Percentiles rank a stretch among this genome's conserved stretches.
Conservation (phyloP, 2,329 filamentous ascomycete species). For the Colletotrichum brevisporum region DNA sequence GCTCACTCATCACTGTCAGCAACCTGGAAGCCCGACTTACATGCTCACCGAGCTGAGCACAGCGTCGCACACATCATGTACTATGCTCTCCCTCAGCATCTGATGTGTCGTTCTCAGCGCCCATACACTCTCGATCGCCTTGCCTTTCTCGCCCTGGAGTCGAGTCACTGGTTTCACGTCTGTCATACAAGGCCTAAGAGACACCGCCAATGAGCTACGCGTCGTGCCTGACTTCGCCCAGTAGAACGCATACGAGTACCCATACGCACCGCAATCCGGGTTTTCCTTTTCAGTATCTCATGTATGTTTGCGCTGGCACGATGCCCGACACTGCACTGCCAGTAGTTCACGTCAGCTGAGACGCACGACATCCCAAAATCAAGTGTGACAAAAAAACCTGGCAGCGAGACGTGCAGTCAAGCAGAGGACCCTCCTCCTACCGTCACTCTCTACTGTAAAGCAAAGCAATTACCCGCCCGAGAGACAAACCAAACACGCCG, state of each 20-base stretch:
- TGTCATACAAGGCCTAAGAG: slow-evolving; percentile 25
- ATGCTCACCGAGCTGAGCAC: slow-evolving; percentile 19
- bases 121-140: slow-evolving; percentile 10
- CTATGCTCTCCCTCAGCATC: background rate
- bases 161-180: background rate
- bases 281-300: background rate
- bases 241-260: background rate
- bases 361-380: slow-evolving; percentile 14
- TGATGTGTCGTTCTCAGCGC: slow-evolving; percentile 7
- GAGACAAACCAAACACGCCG: background rate
- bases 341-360: slow-evolving; percentile 7
- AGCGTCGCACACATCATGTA: background rate
- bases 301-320: slow-evolving; percentile 6
- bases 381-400: background rate
- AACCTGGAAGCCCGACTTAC: background rate
- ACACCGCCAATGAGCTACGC: slow-evolving; percentile 29
- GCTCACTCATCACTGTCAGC: background rate
- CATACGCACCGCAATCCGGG: slow-evolving; percentile 8
- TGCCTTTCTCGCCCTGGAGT: background rate
- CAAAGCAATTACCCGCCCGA: background rate
- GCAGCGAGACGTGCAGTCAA: too few relatives aligned
- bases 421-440: too few relatives aligned
- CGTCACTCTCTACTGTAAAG: background rate
- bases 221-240: background rate
- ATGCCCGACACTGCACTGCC: slow-evolving; percentile 18